Evolutionary conservation across 148 eudicot species (phyloP), one percentile per base, ranked within the genome.

Genomic region (Cornus controversa): DNA sequence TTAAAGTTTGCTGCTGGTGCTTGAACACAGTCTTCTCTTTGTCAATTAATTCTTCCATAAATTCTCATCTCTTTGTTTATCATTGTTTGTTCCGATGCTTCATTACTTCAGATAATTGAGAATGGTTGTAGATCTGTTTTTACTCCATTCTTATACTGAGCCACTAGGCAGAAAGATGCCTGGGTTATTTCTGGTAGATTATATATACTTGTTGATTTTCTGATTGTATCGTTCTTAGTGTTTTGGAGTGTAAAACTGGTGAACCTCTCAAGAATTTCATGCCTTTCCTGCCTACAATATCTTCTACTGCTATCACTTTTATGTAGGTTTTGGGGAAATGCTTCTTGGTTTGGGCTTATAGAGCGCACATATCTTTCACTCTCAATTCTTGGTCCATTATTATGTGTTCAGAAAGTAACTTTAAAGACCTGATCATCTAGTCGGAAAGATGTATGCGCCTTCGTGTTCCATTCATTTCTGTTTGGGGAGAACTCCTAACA

Each of bases 31-130:
- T 40, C 4, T 40, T 2, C 45, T 40, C 3, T 40, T 31, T 31
- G 10, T 40, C 45, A 40, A 40, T 40, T 40, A 40, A 7, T 40
- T 40, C 45, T 40, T 9, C 7, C 45, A 3, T 40, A 9, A 40
- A 40, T 4, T 40, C 45, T 40, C 45, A 40, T 40, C 45, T 40
- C 45, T 40, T 40, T 40, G n/a, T 58, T 58, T 18, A 0, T 16
- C 64, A 20, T 58, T 58, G 18, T 58, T 58, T 5, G 2, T 58
- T 4, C 25, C 7, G 23, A 26, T 40, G 45, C 45, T 37, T 75
- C 71, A 40, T n/a, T 18, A 34, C 5, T 66, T 66, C 28, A 45
- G 78, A 42, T 75, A 45, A 60, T 66, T 26, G 53, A 66, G 70
- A 66, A 67, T 23, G 10, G 64, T 63, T 37, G 42, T 22, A 15